phyloP scores from a whole-genome alignment of 352 stramenopile genomes.

The Achlya hypogyna region DNA sequence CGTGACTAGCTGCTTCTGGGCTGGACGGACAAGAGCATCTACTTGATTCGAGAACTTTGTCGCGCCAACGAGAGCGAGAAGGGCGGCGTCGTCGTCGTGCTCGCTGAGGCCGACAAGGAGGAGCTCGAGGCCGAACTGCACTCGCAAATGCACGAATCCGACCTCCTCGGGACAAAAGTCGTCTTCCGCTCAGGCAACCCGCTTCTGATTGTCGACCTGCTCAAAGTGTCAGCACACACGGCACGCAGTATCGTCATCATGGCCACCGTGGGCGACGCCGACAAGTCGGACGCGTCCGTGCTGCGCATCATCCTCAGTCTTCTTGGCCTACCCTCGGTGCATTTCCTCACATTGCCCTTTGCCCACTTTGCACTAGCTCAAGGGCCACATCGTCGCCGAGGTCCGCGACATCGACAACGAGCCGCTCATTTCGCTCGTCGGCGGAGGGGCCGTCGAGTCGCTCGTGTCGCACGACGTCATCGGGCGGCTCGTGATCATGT shows the following conservation, averaged over 20 bases:
- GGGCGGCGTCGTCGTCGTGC: slow-evolving; percentile 68
- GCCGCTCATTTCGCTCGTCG: slow-evolving; percentile 67
- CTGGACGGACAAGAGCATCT: slow-evolving; percentile 83
- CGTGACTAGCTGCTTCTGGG: slow-evolving; percentile 59
- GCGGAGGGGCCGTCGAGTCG: slow-evolving; percentile 67
- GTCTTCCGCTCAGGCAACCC: slow-evolving; percentile 77
- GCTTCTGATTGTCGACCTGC: slow-evolving; percentile 65
- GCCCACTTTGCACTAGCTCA: slow-evolving; percentile 18
- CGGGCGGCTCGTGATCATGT: slow-evolving; percentile 79
- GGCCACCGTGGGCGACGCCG: slow-evolving; percentile 58
- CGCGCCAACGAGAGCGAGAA: slow-evolving; percentile 81
- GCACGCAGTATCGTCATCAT: slow-evolving; percentile 79
- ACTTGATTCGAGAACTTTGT: slow-evolving; percentile 77
- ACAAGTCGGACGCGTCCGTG: slow-evolving; percentile 70
- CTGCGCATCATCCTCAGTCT: slow-evolving; percentile 73
- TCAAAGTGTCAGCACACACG: slow-evolving; percentile 67
- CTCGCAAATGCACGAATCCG: slow-evolving; percentile 48
- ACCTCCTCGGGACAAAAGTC: slow-evolving; percentile 61
- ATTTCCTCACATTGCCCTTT: slow-evolving; percentile 22
- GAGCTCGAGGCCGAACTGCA: slow-evolving; percentile 62
- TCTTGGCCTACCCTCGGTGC: slow-evolving; percentile 55
- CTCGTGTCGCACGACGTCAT: slow-evolving; percentile 84
- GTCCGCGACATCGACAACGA: slow-evolving; percentile 85
- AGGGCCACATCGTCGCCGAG: slow-evolving; percentile 77
- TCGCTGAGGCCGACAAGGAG: slow-evolving; percentile 71